Conservation (phyloP, 305 asterid species). For the Fraxinus platypoda region DNA sequence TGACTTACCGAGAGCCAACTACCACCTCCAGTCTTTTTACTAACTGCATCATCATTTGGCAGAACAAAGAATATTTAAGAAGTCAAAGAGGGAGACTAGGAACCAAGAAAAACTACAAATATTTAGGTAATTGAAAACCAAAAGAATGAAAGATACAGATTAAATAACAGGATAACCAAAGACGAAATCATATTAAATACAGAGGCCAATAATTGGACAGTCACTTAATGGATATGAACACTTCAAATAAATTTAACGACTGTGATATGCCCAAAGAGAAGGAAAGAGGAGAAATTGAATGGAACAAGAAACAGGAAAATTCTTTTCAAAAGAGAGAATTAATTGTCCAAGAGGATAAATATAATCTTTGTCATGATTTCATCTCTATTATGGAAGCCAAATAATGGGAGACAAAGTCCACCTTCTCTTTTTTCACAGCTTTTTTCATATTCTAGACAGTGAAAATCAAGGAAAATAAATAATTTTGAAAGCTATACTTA, state of each 20-base stretch:
- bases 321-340: not conserved
- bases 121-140: conserved; percentile 6
- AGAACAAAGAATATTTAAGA: conserved; percentile 23
- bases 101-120: not conserved
- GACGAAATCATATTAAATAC: not conserved
- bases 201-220: not conserved
- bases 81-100: conserved; percentile 13
- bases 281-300: not conserved
- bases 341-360: not conserved
- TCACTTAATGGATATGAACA: not conserved
- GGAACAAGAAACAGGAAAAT: not conserved
- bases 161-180: not conserved
- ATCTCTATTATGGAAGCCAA: not conserved
- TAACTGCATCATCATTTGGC: conserved; percentile 45
- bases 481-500: not conserved
- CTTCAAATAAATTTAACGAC: conserved; percentile 5
- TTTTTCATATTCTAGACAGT: not conserved
- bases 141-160: not conserved
- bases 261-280: not conserved
- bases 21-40: conserved; percentile 76
- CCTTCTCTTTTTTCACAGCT: not conserved
- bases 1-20: conserved; percentile 96
- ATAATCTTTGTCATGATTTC: not conserved
- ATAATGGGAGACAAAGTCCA: not conserved
- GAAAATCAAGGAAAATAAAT: not conserved